A percentile compares a stretch with the other conserved stretches of the same genome.
These are phyloP conservation scores for Arthrobotrys sinensis DNA, from an alignment of 2,329 filamentous ascomycete species.

Conservation along the genomic window DNA sequence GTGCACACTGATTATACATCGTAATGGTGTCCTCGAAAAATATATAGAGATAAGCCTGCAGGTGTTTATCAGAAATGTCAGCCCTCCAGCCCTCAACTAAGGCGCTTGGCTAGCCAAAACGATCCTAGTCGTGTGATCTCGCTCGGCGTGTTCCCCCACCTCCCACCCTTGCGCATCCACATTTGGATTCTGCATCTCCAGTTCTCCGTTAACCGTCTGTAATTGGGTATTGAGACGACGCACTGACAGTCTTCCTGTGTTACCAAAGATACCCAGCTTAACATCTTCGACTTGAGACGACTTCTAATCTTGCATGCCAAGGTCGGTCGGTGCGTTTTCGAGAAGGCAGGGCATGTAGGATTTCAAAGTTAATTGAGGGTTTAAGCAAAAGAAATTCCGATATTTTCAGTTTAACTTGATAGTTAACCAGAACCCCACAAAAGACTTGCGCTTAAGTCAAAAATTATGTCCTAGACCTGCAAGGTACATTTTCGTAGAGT, in stretches of 20 bases:
- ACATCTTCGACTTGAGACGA: neutral
- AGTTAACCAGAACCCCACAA: too few species aligned
- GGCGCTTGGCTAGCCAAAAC: slow-evolving; percentile 30
- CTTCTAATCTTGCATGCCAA: slow-evolving; percentile 45
- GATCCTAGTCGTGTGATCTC: slow-evolving; percentile 51
- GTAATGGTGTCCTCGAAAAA: slow-evolving; percentile 5
- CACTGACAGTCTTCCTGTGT: slow-evolving; percentile 4
- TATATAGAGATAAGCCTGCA: slow-evolving; percentile 48
- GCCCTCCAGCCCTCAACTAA: slow-evolving; percentile 17
- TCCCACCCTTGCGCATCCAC: slow-evolving; percentile 10
- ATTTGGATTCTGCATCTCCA: slow-evolving; percentile 16
- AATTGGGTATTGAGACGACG: slow-evolving; percentile 25
- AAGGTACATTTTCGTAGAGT: too few species aligned
- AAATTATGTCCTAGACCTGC: too few species aligned
- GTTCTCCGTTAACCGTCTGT: slow-evolving; percentile 38
- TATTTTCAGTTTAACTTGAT: too few species aligned
- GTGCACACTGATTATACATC: neutral
- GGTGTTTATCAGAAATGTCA: slow-evolving; percentile 13
- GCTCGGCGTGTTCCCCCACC: slow-evolving; percentile 24
- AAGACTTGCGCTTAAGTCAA: too few species aligned
- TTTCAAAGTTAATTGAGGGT: too few species aligned
- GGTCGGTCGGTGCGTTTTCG: slow-evolving; percentile 36
- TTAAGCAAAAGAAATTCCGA: too few species aligned
- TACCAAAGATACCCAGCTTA: slow-evolving; percentile 26
- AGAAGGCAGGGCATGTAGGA: slow-evolving; percentile 13